phyloP scores from a whole-genome alignment of 352 stramenopile species.

The Pythium folliculosum region DNA sequence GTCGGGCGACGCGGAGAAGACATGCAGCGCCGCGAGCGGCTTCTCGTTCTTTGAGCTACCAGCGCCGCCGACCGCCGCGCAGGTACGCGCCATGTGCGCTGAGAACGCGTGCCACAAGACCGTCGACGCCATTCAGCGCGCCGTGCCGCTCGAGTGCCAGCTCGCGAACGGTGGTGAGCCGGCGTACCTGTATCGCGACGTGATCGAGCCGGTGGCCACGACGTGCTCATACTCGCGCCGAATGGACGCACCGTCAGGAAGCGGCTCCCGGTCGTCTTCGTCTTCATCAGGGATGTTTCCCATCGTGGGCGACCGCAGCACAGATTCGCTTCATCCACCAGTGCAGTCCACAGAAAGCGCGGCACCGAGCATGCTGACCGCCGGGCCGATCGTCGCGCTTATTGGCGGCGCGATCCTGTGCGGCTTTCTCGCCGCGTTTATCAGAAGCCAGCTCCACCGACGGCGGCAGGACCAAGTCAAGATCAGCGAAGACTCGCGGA shows the following conservation, averaged over 20 bases:
- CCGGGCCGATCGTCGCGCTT: not conserved
- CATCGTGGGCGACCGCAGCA: not conserved
- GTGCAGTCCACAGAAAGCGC: not conserved
- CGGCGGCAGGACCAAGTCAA: not conserved
- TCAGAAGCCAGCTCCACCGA: not conserved
- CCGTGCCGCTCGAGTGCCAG: constrained; percentile 3
- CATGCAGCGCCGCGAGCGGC: not conserved
- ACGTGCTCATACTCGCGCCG: not conserved
- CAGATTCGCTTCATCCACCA: not conserved
- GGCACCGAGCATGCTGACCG: not conserved
- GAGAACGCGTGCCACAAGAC: not conserved
- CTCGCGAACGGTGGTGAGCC: not conserved
- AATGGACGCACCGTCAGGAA: not conserved
- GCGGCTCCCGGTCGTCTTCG: not conserved
- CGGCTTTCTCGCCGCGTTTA: constrained; percentile 12
- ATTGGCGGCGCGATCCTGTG: constrained; percentile 14
- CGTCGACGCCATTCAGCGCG: not conserved
- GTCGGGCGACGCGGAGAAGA: not conserved
- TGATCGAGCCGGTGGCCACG: not conserved
- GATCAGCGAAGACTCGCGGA: not conserved
- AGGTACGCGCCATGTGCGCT: constrained; percentile 2
- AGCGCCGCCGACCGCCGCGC: not conserved
- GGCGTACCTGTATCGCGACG: constrained; percentile 2
- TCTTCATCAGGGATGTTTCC: not conserved
- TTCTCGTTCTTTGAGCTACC: constrained; percentile 16